A percentile compares a stretch with the other conserved stretches of the same genome.
Conservation (phyloP, 2,329 filamentous ascomycete genomes). For the Endocalyx cinctus region DNA sequence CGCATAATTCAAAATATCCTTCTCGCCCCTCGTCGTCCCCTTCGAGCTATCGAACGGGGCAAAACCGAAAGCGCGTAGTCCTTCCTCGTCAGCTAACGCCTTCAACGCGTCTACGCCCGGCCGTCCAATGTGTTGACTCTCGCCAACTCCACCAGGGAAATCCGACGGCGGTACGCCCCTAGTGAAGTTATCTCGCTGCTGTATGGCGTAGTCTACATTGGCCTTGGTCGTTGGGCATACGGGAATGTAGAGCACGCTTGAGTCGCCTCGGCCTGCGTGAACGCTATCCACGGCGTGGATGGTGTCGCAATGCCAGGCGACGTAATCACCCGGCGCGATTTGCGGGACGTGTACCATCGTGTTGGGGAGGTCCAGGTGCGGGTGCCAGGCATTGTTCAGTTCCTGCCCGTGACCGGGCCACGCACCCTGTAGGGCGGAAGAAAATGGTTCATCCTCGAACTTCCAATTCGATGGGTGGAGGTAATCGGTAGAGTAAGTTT, state of each 20-base stretch:
- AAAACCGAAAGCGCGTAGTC: no score
- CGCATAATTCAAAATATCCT: no score
- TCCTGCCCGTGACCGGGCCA: slow-evolving; percentile 65
- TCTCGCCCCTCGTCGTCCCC: no score
- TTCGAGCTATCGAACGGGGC: no score
- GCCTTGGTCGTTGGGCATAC: slow-evolving; percentile 72
- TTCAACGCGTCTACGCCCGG: no score
- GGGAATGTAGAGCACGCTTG: slow-evolving; percentile 82
- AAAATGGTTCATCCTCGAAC: slow-evolving; percentile 40
- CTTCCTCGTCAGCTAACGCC: no score
- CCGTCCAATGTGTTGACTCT: not conserved
- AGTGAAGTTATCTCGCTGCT: slow-evolving; percentile 67
- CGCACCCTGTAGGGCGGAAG: slow-evolving; percentile 64
- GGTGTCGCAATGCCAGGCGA: slow-evolving; percentile 77
- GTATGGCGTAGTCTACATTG: slow-evolving; percentile 67
- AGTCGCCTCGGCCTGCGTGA: slow-evolving; percentile 64
- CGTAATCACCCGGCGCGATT: slow-evolving; percentile 68
- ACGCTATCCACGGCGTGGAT: slow-evolving; percentile 78
- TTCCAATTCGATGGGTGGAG: slow-evolving; percentile 56
- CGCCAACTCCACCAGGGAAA: slow-evolving; percentile 51
- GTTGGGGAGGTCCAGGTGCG: slow-evolving; percentile 59
- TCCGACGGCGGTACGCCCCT: slow-evolving; percentile 63
- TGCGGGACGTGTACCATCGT: slow-evolving; percentile 68
- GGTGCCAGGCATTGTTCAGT: slow-evolving; percentile 58
- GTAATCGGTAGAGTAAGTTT: slow-evolving; percentile 32